Percentiles rank a stretch among this genome's conserved stretches.
These are phyloP conservation scores for Candida maesae DNA, from an alignment of 805 yeast species.

Conservation along the genomic window DNA sequence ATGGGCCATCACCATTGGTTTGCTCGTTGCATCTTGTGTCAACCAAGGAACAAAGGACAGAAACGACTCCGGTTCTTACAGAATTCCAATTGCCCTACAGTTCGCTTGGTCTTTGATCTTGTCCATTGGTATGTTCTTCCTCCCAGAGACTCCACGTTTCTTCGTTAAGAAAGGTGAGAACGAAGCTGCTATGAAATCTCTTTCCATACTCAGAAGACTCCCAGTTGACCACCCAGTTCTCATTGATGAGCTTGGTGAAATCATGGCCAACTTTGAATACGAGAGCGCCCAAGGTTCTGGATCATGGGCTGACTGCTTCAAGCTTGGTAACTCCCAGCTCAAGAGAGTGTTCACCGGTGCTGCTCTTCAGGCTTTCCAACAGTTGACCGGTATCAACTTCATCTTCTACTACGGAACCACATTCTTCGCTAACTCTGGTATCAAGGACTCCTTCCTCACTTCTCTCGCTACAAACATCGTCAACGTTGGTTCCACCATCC, in stretches of 20 bases:
- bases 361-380: conserved; percentile 49
- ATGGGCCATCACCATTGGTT: conserved; percentile 67
- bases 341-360: conserved; percentile 42
- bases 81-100: conserved; percentile 72
- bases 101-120: conserved; percentile 62
- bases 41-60: conserved; percentile 62
- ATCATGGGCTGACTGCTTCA: conserved; percentile 33
- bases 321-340: conserved; percentile 35
- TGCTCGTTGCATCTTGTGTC: conserved; percentile 64
- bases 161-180: conserved; percentile 52
- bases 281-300: conserved; percentile 33
- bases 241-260: conserved; percentile 43
- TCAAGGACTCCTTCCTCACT: conserved; percentile 42
- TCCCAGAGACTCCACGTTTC: conserved; percentile 77
- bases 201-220: conserved; percentile 50
- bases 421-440: conserved; percentile 50
- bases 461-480: conserved; percentile 43
- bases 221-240: conserved; percentile 41
- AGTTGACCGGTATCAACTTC: conserved; percentile 68
- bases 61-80: conserved; percentile 53
- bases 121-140: conserved; percentile 54
- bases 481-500: conserved; percentile 44
- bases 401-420: conserved; percentile 67
- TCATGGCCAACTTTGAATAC: conserved; percentile 42
- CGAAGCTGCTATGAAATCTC: conserved; percentile 51